Percentiles rank a stretch among this genome's conserved stretches.
These are phyloP conservation scores for Cordyceps cateniannulata DNA, from an alignment of 2,329 filamentous ascomycete species.

Conservation along the genomic window DNA sequence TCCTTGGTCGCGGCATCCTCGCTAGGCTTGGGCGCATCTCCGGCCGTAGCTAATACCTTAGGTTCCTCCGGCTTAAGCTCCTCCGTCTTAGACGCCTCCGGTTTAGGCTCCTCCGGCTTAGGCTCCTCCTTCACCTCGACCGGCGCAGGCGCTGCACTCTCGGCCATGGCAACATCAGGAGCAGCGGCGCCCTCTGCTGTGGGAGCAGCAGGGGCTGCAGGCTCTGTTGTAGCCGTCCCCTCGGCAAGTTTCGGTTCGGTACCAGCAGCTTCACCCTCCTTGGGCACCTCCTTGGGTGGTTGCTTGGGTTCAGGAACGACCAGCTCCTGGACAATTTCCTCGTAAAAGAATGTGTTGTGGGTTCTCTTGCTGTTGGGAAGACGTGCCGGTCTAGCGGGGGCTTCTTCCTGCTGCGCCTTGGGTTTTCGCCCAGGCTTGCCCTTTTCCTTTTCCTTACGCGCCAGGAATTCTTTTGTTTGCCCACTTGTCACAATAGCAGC, in stretches of 20 bases:
- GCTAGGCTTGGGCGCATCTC: slow-evolving; percentile 17
- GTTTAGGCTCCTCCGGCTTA: slow-evolving; percentile 18
- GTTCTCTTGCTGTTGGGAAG: slow-evolving; percentile 68
- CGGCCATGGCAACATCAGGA: not conserved
- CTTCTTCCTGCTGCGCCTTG: slow-evolving; percentile 52
- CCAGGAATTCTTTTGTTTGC: slow-evolving; percentile 74
- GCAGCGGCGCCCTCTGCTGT: not conserved
- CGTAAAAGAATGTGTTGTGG: slow-evolving; percentile 65
- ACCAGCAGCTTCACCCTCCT: not conserved
- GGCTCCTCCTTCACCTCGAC: not conserved
- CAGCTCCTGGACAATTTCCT: slow-evolving; percentile 57
- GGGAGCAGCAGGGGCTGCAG: not conserved
- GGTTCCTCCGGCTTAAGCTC: slow-evolving; percentile 15
- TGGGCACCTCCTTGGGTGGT: slow-evolving; percentile 3
- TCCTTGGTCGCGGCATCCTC: slow-evolving; percentile 12
- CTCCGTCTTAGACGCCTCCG: too few species aligned
- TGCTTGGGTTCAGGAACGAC: slow-evolving; percentile 32
- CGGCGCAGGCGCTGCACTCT: not conserved
- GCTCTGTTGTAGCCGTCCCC: not conserved
- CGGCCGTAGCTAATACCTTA: slow-evolving; percentile 18
- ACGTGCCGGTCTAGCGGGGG: slow-evolving; percentile 48
- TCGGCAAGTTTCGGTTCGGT: slow-evolving; percentile 5
- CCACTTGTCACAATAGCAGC: slow-evolving; percentile 79
- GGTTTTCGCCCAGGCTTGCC: slow-evolving; percentile 48
- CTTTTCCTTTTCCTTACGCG: slow-evolving; percentile 78